phyloP scores from a whole-genome alignment of 192 early-diverging fungal species.

The Backusella tarrabulga region DNA sequence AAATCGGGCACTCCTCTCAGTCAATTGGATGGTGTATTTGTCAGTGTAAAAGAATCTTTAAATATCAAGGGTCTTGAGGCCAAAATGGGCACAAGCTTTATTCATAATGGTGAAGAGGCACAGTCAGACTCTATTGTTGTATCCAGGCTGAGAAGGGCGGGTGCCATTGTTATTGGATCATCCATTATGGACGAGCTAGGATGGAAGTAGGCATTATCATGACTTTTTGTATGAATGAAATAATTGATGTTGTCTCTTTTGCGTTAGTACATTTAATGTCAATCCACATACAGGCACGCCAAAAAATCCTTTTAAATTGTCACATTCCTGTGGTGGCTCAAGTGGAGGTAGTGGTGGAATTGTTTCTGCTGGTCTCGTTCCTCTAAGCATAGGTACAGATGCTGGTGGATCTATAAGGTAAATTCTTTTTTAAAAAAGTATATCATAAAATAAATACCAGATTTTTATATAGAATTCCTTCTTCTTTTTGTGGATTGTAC shows the following conservation, averaged over 20 bases:
- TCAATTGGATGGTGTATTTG: slow-evolving; percentile 73
- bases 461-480: slow-evolving; percentile 49
- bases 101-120: slow-evolving; percentile 49
- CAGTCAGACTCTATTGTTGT: slow-evolving; percentile 51
- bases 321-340: slow-evolving; percentile 69
- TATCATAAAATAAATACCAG: no score
- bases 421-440: not conserved
- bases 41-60: slow-evolving; percentile 75
- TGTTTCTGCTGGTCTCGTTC: slow-evolving; percentile 62
- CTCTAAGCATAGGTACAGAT: slow-evolving; percentile 71
- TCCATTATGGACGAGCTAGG: slow-evolving; percentile 78
- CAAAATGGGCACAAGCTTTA: slow-evolving; percentile 57
- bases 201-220: slow-evolving; percentile 34
- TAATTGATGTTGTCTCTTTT: not conserved
- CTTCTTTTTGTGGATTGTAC: slow-evolving; percentile 72
- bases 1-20: slow-evolving; percentile 43
- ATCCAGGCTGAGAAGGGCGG: slow-evolving; percentile 47
- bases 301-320: slow-evolving; percentile 59
- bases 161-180: slow-evolving; percentile 67
- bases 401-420: slow-evolving; percentile 64
- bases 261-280: slow-evolving; percentile 45
- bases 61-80: slow-evolving; percentile 55
- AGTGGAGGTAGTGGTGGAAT: slow-evolving; percentile 62
- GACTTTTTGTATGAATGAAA: not conserved
- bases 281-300: slow-evolving; percentile 61